Percentiles rank a stretch among this genome's conserved stretches.
phyloP scores from a whole-genome alignment of 352 stramenopile species.

The Peronosclerospora sorghi region DNA sequence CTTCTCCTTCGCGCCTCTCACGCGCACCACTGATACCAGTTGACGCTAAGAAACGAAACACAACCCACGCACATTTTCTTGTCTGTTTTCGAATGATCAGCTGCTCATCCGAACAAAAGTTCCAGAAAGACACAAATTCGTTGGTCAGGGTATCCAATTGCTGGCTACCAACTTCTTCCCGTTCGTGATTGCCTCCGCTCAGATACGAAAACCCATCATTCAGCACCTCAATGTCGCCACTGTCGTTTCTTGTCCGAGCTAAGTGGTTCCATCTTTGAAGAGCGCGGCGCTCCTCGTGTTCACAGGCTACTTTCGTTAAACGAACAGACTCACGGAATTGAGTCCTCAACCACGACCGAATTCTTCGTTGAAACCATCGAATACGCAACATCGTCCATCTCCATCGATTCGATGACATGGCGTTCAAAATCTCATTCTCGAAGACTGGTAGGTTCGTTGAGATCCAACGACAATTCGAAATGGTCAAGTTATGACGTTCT shows the following conservation, averaged over 20 bases:
- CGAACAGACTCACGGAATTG: conserved; percentile 17
- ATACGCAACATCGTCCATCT: conserved; percentile 15
- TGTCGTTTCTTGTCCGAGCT: conserved; percentile 19
- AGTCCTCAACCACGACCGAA: conserved; percentile 19
- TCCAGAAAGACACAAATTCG: conserved; percentile 29
- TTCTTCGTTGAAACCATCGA: conserved; percentile 24
- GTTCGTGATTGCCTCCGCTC: conserved; percentile 1
- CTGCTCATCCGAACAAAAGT: conserved; percentile 48
- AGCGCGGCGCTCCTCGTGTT: conserved; percentile 25
- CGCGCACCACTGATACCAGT: conserved; percentile 58
- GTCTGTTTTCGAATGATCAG: conserved; percentile 65
- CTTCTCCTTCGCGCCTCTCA: conserved; percentile 63
- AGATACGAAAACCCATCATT: conserved; percentile 18
- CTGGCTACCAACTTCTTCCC: background rate
- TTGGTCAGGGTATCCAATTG: conserved; percentile 7
- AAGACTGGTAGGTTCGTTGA: conserved; percentile 49
- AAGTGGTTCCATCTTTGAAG: conserved; percentile 20
- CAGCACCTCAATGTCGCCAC: conserved; percentile 16
- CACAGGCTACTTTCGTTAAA: conserved; percentile 31
- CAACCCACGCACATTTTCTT: conserved; percentile 60
- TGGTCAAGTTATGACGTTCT: conserved; percentile 28
- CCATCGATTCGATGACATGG: conserved; percentile 23
- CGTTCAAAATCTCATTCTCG: conserved; percentile 27
- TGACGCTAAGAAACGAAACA: conserved; percentile 71
- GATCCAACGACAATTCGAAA: conserved; percentile 61